phyloP scores from a whole-genome alignment of 148 eudicot genomes.

The Fagopyrum tataricum region DNA sequence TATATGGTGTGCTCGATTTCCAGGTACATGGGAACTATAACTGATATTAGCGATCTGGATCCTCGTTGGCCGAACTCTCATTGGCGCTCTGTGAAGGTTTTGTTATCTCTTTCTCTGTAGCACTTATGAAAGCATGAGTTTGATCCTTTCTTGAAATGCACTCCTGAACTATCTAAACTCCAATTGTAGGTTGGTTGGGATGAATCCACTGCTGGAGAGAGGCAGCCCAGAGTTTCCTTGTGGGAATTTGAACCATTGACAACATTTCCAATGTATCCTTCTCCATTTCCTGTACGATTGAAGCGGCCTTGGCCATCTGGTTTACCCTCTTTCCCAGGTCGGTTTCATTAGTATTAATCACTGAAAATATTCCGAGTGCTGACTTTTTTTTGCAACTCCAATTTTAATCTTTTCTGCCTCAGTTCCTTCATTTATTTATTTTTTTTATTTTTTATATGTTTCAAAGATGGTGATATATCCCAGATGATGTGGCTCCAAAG shows the following conservation, averaged over 20 bases:
- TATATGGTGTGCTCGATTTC: constrained; percentile 4
- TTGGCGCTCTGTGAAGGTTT: constrained; percentile 94
- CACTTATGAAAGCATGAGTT: neutral
- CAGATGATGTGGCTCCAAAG: constrained; percentile 71
- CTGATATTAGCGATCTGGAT: constrained; percentile 64
- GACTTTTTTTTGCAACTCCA: neutral
- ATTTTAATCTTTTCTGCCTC: neutral
- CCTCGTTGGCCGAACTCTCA: constrained; percentile 68
- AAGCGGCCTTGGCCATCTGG: constrained; percentile 79
- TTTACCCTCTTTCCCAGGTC: constrained; percentile 53
- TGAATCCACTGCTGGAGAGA: constrained; percentile 75
- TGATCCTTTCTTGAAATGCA: neutral
- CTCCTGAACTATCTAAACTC: neutral
- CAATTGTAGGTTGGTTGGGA: constrained; percentile 78
- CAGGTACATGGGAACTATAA: constrained; percentile 87
- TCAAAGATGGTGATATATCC: constrained; percentile 57
- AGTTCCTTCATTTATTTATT: constrained; percentile 1
- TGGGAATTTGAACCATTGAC: constrained; percentile 87
- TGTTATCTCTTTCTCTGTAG: constrained; percentile 4
- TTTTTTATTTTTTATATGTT: constrained; percentile 26
- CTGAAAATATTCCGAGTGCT: neutral
- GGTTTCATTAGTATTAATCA: constrained; percentile 9
- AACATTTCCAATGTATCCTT: constrained; percentile 77
- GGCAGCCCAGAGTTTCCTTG: constrained; percentile 71
- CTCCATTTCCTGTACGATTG: constrained; percentile 60